A percentile compares a stretch with the other conserved stretches of the same genome.
These are phyloP conservation scores for Aureobasidium musti DNA, from an alignment of 2,329 filamentous ascomycete species.

Conservation along the genomic window DNA sequence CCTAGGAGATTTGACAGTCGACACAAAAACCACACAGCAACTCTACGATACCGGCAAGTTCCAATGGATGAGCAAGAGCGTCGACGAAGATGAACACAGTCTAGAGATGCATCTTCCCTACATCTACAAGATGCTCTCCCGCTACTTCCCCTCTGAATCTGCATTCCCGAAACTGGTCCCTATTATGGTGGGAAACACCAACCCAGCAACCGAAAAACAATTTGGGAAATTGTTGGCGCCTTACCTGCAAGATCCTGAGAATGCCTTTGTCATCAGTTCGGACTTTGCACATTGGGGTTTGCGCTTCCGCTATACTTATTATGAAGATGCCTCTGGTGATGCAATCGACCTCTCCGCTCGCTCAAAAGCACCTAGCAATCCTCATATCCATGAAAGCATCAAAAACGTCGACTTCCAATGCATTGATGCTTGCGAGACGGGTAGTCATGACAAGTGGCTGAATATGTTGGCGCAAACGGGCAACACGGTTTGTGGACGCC, in stretches of 20 bases:
- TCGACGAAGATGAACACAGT: conserved; percentile 85
- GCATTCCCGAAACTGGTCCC: conserved; percentile 76
- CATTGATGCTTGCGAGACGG: conserved; percentile 81
- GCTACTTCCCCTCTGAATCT: conserved; percentile 47
- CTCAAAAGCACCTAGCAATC: conserved; percentile 48
- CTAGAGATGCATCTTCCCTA: conserved; percentile 97
- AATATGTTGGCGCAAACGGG: conserved; percentile 68
- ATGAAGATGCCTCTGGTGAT: conserved; percentile 57
- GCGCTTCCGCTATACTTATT: conserved; percentile 81
- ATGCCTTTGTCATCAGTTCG: conserved; percentile 84
- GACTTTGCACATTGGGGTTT: conserved; percentile 97
- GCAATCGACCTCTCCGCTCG: conserved; percentile 47
- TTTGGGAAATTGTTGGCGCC: conserved; percentile 73
- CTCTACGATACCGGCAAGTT: conserved; percentile 60
- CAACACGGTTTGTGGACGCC: conserved; percentile 92
- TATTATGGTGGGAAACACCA: conserved; percentile 79
- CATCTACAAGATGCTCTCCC: conserved; percentile 75
- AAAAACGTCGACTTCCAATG: conserved; percentile 74
- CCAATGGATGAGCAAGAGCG: conserved; percentile 62
- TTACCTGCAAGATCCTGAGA: conserved; percentile 73
- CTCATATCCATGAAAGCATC: conserved; percentile 81
- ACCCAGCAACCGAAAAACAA: conserved; percentile 62
- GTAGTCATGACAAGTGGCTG: conserved; percentile 69
- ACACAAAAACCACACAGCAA: conserved; percentile 57
- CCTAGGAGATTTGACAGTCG: conserved; percentile 68